These are phyloP conservation scores for Amaranthus hypochondriacus DNA, from an alignment of 148 eudicot species.

Conservation along the genomic window DNA sequence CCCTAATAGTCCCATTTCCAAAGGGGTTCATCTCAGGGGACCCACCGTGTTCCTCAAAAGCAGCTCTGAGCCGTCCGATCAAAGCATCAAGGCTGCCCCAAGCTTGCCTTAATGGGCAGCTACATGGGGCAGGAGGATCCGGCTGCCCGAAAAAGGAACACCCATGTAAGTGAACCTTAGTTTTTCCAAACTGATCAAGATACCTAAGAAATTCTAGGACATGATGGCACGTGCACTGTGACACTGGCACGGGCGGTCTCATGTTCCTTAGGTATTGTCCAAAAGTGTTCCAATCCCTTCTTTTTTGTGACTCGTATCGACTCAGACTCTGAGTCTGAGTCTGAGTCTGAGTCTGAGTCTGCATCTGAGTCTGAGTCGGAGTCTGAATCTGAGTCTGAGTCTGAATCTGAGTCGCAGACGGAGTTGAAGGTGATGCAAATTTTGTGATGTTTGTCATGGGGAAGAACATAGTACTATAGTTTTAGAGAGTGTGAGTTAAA, in stretches of 20 bases:
- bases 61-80: constrained; percentile 74
- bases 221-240: constrained; percentile 63
- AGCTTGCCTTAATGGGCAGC: constrained; percentile 77
- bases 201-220: constrained; percentile 69
- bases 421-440: neutral
- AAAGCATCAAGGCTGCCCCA: constrained; percentile 89
- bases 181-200: constrained; percentile 82
- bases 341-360: neutral
- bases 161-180: constrained; percentile 71
- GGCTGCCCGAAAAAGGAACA: constrained; percentile 74
- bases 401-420: neutral
- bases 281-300: constrained; percentile 85
- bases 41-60: constrained; percentile 82
- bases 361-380: neutral
- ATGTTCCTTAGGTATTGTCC: constrained; percentile 76
- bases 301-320: constrained; percentile 74
- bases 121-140: constrained; percentile 77
- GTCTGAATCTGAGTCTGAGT: neutral
- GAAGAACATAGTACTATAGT: neutral
- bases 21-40: constrained; percentile 68
- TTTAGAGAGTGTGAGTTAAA: neutral
- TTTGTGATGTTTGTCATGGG: constrained; percentile 20
- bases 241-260: constrained; percentile 51
- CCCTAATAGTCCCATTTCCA: constrained; percentile 66
- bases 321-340: constrained; percentile 30